A percentile compares a stretch with the other conserved stretches of the same genome.
Evolutionary conservation across 75 land plant species (phyloP).

Genomic region (Isoetes taiwanensis): DNA sequence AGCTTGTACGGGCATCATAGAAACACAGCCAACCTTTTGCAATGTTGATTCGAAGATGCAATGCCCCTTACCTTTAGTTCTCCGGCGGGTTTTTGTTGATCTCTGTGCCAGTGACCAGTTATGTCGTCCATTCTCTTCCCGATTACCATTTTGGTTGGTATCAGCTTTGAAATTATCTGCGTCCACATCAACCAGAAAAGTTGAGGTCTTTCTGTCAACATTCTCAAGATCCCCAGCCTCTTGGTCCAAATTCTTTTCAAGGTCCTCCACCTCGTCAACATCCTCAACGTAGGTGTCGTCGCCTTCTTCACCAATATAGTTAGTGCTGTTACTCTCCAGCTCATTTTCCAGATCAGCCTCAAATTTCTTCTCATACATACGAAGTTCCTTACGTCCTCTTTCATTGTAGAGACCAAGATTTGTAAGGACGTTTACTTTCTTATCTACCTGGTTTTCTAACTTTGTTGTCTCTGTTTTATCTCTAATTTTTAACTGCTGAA

Average conservation of each 20-base stretch:
- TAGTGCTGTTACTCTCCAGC: neutral
- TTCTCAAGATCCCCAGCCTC: neutral
- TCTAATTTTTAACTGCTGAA: neutral
- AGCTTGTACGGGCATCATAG: too few relatives aligned
- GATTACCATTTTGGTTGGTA: neutral
- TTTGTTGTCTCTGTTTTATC: neutral
- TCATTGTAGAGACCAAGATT: conserved; percentile 50
- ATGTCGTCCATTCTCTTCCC: too few relatives aligned
- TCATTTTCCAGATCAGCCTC: conserved; percentile 43
- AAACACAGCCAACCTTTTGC: too few relatives aligned
- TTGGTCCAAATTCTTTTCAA: neutral
- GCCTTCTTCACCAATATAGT: neutral
- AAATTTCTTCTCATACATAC: conserved; percentile 48
- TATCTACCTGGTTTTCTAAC: neutral
- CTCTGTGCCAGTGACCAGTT: too few relatives aligned
- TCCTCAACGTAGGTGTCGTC: too few relatives aligned
- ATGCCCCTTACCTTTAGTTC: too few relatives aligned
- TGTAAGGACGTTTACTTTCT: neutral
- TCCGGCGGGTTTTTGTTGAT: too few relatives aligned
- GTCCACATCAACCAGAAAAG: conserved; percentile 5
- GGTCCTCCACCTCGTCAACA: neutral
- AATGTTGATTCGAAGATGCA: too few relatives aligned
- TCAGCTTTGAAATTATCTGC: conserved; percentile 5
- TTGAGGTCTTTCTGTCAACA: neutral
- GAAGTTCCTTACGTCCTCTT: conserved; percentile 56